Percentiles rank a stretch among this genome's conserved stretches.
Conservation (phyloP, 2,329 filamentous ascomycete species). For the Lasiodiplodia citricola region DNA sequence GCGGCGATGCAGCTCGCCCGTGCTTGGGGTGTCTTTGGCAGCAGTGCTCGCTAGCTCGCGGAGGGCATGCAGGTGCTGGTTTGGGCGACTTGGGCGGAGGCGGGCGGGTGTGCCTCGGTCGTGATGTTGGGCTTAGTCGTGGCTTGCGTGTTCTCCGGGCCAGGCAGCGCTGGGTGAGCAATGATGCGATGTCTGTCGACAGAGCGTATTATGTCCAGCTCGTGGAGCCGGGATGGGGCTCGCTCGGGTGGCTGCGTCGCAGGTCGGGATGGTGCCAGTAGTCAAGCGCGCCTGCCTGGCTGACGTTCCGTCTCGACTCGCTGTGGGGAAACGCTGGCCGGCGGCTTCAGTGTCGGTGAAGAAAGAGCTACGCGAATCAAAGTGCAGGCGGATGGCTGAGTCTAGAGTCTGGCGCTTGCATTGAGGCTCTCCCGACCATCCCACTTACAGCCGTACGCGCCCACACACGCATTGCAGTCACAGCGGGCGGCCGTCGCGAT, state of each 20-base stretch:
- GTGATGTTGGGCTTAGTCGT: constrained; percentile 2
- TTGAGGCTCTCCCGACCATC: constrained; percentile 13
- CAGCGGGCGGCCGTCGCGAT: constrained; percentile 6
- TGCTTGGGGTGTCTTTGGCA: constrained; percentile 9
- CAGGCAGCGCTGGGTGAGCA: not conserved
- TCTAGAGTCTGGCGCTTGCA: constrained; percentile 15
- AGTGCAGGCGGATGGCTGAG: not conserved
- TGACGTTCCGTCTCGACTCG: constrained; percentile 10
- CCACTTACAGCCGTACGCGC: constrained; percentile 15
- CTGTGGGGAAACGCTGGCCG: constrained; percentile 9
- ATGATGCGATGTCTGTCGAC: constrained; percentile 3
- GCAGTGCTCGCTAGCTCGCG: constrained; percentile 7
- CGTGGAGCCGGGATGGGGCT: constrained; percentile 7
- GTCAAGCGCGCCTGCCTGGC: constrained; percentile 3
- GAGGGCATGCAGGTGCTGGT: constrained; percentile 10
- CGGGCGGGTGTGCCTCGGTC: not conserved
- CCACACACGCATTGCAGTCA: constrained; percentile 18
- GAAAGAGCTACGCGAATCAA: constrained; percentile 10
- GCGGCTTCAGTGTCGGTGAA: constrained; percentile 12
- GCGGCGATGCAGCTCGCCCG: constrained; percentile 18
- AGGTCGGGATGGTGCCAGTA: constrained; percentile 2
- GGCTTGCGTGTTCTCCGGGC: not conserved
- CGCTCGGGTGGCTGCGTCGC: constrained; percentile 15
- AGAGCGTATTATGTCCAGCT: not conserved
- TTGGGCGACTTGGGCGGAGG: not conserved